A percentile compares a stretch with the other conserved stretches of the same genome.
Conservation (phyloP, 768 basidiomycete species). For the Boletus rubroflammeus region DNA sequence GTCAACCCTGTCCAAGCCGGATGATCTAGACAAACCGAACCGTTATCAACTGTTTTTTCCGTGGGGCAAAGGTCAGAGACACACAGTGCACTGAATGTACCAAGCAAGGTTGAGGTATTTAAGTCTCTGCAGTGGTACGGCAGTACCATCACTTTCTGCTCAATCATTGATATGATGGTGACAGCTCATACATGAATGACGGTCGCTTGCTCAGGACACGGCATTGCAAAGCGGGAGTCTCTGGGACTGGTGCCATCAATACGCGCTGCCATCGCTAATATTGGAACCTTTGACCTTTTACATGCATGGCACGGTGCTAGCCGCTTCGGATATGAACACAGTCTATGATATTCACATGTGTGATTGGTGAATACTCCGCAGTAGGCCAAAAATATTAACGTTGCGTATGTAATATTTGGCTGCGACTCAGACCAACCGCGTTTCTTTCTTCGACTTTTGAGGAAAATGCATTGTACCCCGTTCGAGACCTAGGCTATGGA, state of each 20-base stretch:
- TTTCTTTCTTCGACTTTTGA: too few species aligned
- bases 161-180: background rate
- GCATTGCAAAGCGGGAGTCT: background rate
- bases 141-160: background rate
- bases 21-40: background rate
- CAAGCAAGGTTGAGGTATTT: background rate
- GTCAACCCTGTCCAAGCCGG: background rate
- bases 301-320: background rate
- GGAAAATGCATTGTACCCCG: background rate
- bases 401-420: background rate
- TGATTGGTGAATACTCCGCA: background rate
- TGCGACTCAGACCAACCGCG: background rate
- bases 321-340: constrained; percentile 6
- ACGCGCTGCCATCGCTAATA: background rate
- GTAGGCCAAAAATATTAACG: background rate
- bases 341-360: background rate
- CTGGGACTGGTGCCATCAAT: too few species aligned
- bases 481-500: background rate
- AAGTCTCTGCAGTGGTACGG: background rate
- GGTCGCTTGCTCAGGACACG: background rate
- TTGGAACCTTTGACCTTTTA: background rate
- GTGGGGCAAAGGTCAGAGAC: background rate
- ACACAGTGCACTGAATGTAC: background rate
- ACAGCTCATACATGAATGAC: background rate
- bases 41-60: background rate